Evolutionary conservation across 2,329 filamentous ascomycete genomes (phyloP), one percentile per base, ranked within the genome.

Genomic region (Cercospora canescens): DNA sequence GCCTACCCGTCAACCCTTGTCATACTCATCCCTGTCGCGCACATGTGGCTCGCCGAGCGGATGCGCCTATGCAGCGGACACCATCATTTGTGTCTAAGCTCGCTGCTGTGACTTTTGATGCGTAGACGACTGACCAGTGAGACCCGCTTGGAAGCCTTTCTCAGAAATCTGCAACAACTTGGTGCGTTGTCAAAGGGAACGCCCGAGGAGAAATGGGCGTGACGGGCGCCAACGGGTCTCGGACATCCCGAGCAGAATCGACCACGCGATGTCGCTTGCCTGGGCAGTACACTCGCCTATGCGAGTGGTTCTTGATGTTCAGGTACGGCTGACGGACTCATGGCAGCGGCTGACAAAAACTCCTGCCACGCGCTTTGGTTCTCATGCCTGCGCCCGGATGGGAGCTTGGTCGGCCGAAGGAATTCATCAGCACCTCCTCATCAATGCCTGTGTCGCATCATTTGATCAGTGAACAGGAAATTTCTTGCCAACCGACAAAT

Each of bases 301-400:
- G 52, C 52, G 32, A 56, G 52, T 24, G 52, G 18, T 24, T 34
- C 8, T 56, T 35, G 52, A 56, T 32, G 16, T 34, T 56, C 52
- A 56, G 52, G 52, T 55, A 55, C 52, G 52, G 52, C 52, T 56
- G 52, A 56, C 52, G 14, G 45, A 52, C 21, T 16, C 45, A 52
- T 52, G 45, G 45, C 9, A 52, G 45, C 45, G 45, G 45, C 24
- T 52, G 45, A 52, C 45, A 50, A 50, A 50, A 50, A 24, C 4
- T 50, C 45, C 45, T 50, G 18, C 45, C 45, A 52, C 45, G 45
- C 26, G 45, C 45, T n/a, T n/a, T 52, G 45, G 45, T 52, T 16
- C 12, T 52, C 24, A 52, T 28, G 45, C n/a, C 45, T 52, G 45
- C 11, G 45, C 45, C 45, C 45, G 45, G 21, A 52, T 52, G 45